A percentile compares a stretch with the other conserved stretches of the same genome.
Evolutionary conservation across 176 grass and related monocot species (phyloP).

Genomic region (Triticum turgidum): DNA sequence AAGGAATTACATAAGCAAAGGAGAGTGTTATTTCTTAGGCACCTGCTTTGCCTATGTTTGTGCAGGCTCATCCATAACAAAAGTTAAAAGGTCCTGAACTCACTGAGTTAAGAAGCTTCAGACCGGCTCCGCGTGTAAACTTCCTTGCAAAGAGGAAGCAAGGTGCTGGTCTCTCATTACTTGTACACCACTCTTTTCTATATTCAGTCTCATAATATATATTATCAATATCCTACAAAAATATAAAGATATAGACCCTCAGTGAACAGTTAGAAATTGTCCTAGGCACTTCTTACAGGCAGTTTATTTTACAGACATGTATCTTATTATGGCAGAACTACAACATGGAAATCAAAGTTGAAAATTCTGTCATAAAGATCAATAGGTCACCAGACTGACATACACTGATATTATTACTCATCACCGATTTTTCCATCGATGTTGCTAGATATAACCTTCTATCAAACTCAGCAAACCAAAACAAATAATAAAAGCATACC

Average conservation of each 20-base stretch:
- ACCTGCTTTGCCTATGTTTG: background rate
- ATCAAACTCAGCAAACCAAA: slow-evolving; percentile 11
- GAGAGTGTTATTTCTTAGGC: background rate
- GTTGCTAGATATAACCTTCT: background rate
- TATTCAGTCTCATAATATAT: slow-evolving; percentile 94
- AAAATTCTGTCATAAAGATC: slow-evolving; percentile 14
- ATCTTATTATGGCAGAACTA: background rate
- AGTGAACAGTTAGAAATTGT: slow-evolving; percentile 19
- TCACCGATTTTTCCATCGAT: background rate
- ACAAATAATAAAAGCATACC: background rate
- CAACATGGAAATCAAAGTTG: background rate
- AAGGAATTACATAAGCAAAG: slow-evolving; percentile 16
- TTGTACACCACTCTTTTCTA: slow-evolving; percentile 91
- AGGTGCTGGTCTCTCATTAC: slow-evolving; percentile 64
- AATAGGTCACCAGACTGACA: background rate
- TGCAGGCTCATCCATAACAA: background rate
- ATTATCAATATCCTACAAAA: slow-evolving; percentile 86
- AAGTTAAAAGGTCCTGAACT: slow-evolving; percentile 24
- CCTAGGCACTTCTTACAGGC: background rate
- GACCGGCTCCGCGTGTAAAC: slow-evolving; percentile 76
- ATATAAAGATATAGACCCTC: slow-evolving; percentile 9
- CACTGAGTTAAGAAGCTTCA: slow-evolving; percentile 81
- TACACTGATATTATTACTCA: background rate
- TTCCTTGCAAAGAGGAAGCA: slow-evolving; percentile 99
- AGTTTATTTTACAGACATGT: background rate